phyloP scores from a whole-genome alignment of 2,329 filamentous ascomycete species.

The Colletotrichum abscissum region DNA sequence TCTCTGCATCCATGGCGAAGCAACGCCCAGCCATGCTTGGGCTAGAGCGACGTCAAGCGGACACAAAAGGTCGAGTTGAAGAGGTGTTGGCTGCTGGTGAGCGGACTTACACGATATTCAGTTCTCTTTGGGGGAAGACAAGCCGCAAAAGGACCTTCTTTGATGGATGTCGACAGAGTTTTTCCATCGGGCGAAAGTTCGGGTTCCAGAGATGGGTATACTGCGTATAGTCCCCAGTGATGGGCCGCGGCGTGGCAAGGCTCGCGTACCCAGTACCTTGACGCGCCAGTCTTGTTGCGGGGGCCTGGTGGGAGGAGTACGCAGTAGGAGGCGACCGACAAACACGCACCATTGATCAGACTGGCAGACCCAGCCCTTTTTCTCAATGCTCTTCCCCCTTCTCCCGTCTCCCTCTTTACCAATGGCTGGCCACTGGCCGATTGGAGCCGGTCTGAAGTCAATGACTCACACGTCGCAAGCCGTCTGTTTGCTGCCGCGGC shows the following conservation, averaged over 20 bases:
- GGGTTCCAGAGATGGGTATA: conserved; percentile 4
- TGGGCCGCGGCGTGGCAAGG: conserved; percentile 33
- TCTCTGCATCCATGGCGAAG: conserved; percentile 16
- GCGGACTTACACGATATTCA: background rate
- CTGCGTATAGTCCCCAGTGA: background rate
- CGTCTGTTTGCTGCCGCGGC: conserved; percentile 29
- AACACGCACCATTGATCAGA: conserved; percentile 18
- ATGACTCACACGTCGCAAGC: conserved; percentile 37
- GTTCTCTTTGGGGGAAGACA: background rate
- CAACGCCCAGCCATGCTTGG: conserved; percentile 10
- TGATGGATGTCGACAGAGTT: conserved; percentile 27
- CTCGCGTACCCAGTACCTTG: conserved; percentile 27
- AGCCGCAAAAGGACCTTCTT: background rate
- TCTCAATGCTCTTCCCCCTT: conserved; percentile 23
- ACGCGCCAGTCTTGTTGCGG: conserved; percentile 14
- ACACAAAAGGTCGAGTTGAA: background rate
- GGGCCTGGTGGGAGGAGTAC: background rate
- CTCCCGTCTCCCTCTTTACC: background rate
- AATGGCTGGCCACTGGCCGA: conserved; percentile 26
- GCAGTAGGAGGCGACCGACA: background rate
- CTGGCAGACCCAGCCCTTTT: conserved; percentile 14
- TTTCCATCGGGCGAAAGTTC: conserved; percentile 28
- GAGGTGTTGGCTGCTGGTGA: background rate
- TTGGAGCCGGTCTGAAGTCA: conserved; percentile 30
- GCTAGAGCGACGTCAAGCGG: background rate